Base-by-base conservation (phyloP, 345 rosid species). In the Eucalyptus caleyi region DNA sequence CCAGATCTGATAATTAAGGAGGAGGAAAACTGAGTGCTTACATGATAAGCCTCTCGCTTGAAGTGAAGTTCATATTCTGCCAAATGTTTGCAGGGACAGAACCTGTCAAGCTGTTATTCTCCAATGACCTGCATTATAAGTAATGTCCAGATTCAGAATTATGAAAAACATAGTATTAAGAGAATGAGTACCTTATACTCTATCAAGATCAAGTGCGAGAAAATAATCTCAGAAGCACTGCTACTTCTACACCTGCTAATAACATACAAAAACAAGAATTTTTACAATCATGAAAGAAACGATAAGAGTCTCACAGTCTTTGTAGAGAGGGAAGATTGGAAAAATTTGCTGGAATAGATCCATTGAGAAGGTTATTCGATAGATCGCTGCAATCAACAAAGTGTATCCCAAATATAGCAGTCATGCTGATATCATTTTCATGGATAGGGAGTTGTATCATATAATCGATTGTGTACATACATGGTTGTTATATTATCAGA, bases 281-380 rank as follows among this genome's bases (percentile, higher is more conserved):
- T 72, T 42, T 18, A 47, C 60, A 53, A 32, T 26, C 37, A 34
- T 1, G 30, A 32, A 56, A 69, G 81, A n/a, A 77, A 72, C 19
- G 42, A 72, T 45, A 81, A 54, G 59, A 54, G 67, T 90, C 99
- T 96, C 92, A 97, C 98, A 97, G 92, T 91, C 37, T 93, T 91
- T 97, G 98, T 91, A 97, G 99, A 34, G 32, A 87, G 87, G 95
- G 95, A 92, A 96, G 96, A 86, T 91, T 87, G 32, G 97, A 93
- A 93, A 95, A 94, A 92, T 94, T 95, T 92, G 69, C 93, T 30
- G 97, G 96, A 89, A 97, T 94, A 77, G 99, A 90, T 91, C 98
- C 97, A 67, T 94, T 94, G 54, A 97, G 96, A 44, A 56, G 88
- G 94, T 97, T 97, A 88, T 92, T 88, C 54, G 99, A 96, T 85